Conservation (phyloP, 371 early-diverging fungal species). For the Mortierella sp. region DNA sequence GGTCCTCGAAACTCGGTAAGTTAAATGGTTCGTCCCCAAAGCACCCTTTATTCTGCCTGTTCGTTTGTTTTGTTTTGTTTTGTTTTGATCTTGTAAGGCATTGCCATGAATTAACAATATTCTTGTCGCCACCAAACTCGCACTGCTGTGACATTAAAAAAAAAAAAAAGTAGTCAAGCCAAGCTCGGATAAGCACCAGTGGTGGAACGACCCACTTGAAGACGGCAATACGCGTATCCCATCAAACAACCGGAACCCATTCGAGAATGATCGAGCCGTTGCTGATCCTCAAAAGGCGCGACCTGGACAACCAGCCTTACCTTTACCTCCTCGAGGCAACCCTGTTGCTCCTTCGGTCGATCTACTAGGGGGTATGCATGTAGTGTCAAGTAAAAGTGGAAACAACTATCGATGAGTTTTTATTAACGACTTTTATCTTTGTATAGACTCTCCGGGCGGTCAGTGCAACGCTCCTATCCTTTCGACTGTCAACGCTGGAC, state of each 20-base stretch:
- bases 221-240: slow-evolving; percentile 20
- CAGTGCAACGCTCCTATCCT: neutral
- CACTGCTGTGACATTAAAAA: too few relatives aligned
- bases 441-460: neutral
- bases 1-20: too few relatives aligned
- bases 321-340: neutral
- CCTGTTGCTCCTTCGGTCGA: slow-evolving; percentile 25
- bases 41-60: too few relatives aligned
- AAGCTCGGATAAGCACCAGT: slow-evolving; percentile 49
- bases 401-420: too few relatives aligned
- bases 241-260: slow-evolving; percentile 39
- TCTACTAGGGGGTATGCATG: slow-evolving; percentile 33
- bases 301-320: neutral
- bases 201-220: slow-evolving; percentile 52
- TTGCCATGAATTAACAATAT: slow-evolving; percentile 11
- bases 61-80: neutral
- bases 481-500: neutral
- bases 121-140: too few relatives aligned
- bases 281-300: neutral
- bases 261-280: slow-evolving; percentile 30
- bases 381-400: too few relatives aligned
- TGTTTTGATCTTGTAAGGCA: slow-evolving; percentile 8
- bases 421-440: neutral
- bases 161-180: slow-evolving; percentile 31
- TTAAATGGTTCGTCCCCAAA: too few relatives aligned